phyloP scores from a whole-genome alignment of 2,329 filamentous ascomycete species.

The Colletotrichum sublineola region DNA sequence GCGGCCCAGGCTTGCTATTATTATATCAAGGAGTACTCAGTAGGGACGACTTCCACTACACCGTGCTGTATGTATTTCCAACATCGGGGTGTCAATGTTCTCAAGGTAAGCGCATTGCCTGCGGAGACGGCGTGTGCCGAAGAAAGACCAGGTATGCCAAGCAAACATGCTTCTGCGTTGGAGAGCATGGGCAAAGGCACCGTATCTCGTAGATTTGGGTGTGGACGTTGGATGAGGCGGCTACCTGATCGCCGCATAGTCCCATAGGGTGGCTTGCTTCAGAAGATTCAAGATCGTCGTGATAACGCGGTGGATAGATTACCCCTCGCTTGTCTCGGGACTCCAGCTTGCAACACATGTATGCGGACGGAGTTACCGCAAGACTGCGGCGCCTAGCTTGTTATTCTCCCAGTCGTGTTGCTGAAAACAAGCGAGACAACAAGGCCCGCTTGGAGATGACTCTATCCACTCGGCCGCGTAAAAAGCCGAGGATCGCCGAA shows the following conservation, averaged over 20 bases:
- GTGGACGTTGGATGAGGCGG: constrained; percentile 4
- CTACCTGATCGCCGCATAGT: constrained; percentile 5
- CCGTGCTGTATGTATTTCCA: not conserved
- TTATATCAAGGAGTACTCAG: not conserved
- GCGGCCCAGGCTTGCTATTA: not conserved
- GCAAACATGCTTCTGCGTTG: too few species aligned
- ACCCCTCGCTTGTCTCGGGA: constrained; percentile 2
- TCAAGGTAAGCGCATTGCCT: not conserved
- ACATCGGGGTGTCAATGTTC: not conserved
- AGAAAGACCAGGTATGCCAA: not conserved
- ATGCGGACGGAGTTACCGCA: constrained; percentile 29
- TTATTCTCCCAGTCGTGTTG: constrained; percentile 18
- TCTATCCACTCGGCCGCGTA: constrained; percentile 27
- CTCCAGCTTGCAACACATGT: constrained; percentile 4
- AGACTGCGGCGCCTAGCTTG: constrained; percentile 23
- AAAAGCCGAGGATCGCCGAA: constrained; percentile 28
- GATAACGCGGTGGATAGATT: constrained; percentile 8
- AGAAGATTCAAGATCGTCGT: constrained; percentile 13
- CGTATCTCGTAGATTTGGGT: constrained; percentile 11
- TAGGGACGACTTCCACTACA: not conserved
- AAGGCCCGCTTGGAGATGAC: constrained; percentile 4
- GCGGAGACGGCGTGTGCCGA: not conserved
- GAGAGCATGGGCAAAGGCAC: not conserved
- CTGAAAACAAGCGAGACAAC: constrained; percentile 35
- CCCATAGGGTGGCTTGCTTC: not conserved